Evolutionary conservation across 106 monocot species (phyloP), one percentile per base, ranked within the genome.

Genomic region (Triglochin maritima): DNA sequence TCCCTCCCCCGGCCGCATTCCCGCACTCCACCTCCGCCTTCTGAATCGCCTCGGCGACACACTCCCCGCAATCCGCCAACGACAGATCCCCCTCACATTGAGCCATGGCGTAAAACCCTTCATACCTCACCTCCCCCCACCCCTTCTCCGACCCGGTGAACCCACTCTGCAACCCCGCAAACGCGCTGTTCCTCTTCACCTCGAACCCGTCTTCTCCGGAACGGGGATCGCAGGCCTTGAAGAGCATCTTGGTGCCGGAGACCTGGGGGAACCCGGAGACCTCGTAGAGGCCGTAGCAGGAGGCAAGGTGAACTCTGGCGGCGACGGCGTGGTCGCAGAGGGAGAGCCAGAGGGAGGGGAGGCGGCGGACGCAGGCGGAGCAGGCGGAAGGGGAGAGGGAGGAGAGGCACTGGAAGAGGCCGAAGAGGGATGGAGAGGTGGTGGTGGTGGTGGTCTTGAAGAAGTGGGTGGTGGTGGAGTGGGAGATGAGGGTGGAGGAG

Each of bases 81-180:
- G 88, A 88, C 49, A 99, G 75, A 50, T 92, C 98, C 57, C 92
- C 92, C 68, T 99, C 84, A 71, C 98, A 99, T 73, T 99, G 98
- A 10, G 92, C 92, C 92, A 99, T 83, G 41, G 88, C 84, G 68
- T 88, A 99, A 44, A 92, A 88, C 13, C 72, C 65, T 50, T 71
- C 77, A 71, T 82, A 99, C 64, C 76, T 84, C 5, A 99, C 50
- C 88, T 84, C 13, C 53, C 77, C 56, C 76, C 73, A 45, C 70
- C 55, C 7, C 44, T 47, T 16, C 63, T 56, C 43, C 29, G 71
- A 63, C 5, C 17, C 46, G 3, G 60, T 65, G 15, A 88, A 56
- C 7, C 79, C 86, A 70, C 73, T 84, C 89, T 89, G 79, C 49
- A 99, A 78, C 47, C 69, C 80, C 1, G 98, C 79, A 62, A 99